A percentile compares a stretch with the other conserved stretches of the same genome.
These are phyloP conservation scores for Anisodus tanguticus DNA, from an alignment of 257 asterid genomes.

Conservation along the genomic window DNA sequence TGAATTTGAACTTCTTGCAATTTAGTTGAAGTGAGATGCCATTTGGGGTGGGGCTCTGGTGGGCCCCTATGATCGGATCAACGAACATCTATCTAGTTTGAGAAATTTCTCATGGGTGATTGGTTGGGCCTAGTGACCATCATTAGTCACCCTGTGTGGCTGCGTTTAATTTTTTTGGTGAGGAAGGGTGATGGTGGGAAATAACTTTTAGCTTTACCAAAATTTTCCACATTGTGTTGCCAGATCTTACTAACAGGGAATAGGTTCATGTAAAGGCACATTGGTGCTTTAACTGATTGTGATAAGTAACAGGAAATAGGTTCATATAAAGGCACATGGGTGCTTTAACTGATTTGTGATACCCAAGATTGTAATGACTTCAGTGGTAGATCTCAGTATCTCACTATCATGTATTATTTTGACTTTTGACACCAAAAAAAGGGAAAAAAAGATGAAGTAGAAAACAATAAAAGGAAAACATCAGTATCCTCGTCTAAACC, in stretches of 20 bases:
- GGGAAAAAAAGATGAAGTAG: neutral
- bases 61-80: neutral
- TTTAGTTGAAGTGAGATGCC: neutral
- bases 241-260: neutral
- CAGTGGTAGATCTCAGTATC: slow-evolving; percentile 11
- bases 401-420: slow-evolving; percentile 28
- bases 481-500: neutral
- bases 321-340: neutral
- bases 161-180: neutral
- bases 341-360: slow-evolving; percentile 11
- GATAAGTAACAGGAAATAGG: neutral
- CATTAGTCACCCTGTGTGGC: neutral
- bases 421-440: neutral
- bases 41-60: slow-evolving; percentile 15
- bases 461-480: neutral
- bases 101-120: slow-evolving; percentile 6
- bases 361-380: neutral
- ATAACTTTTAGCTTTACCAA: neutral
- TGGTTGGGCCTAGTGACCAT: neutral
- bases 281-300: neutral
- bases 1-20: neutral
- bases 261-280: neutral
- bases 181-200: neutral
- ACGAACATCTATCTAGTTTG: neutral
- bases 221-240: neutral